These are phyloP conservation scores for Fusarium papillatum DNA, from an alignment of 2,329 filamentous ascomycete species.

Conservation along the genomic window DNA sequence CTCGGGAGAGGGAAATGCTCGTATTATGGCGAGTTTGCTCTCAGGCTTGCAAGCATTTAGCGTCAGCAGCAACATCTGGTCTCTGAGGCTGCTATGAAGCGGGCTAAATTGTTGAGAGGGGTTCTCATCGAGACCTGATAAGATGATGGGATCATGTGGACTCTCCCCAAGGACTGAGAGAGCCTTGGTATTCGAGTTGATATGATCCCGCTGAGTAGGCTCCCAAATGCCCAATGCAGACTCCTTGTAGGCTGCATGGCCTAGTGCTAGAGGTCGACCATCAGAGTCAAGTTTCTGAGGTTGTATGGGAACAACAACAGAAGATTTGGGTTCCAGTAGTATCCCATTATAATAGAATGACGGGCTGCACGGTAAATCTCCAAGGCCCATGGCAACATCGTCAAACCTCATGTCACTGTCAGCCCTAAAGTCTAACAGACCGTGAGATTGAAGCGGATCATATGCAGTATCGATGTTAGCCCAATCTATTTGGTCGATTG, in stretches of 20 bases:
- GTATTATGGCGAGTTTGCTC: slow-evolving; percentile 19
- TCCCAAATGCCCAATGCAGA: slow-evolving; percentile 26
- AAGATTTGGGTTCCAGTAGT: neutral
- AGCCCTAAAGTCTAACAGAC: neutral
- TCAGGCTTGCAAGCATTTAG: slow-evolving; percentile 25
- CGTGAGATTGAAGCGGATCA: slow-evolving; percentile 4
- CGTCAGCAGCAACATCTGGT: slow-evolving; percentile 25
- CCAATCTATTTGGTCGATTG: slow-evolving; percentile 3
- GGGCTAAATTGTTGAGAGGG: slow-evolving; percentile 9
- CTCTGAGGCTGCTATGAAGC: slow-evolving; percentile 11
- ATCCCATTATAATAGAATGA: slow-evolving; percentile 5
- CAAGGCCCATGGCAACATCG: slow-evolving; percentile 2
- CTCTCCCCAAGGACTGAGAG: slow-evolving; percentile 22
- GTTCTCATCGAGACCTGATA: slow-evolving; percentile 1
- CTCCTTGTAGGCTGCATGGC: slow-evolving; percentile 23
- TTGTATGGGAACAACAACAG: neutral
- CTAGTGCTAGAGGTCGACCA: slow-evolving; percentile 11
- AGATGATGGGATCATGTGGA: slow-evolving; percentile 12
- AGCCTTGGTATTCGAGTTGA: slow-evolving; percentile 16
- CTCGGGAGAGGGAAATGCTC: slow-evolving; percentile 22
- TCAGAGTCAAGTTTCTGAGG: slow-evolving; percentile 10
- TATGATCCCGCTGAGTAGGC: slow-evolving; percentile 19
- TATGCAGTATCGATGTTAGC: neutral
- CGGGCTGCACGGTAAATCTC: neutral
- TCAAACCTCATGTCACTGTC: slow-evolving; percentile 5